Conservation (phyloP, 2,329 filamentous ascomycete genomes). For the Xylaria sp. region DNA sequence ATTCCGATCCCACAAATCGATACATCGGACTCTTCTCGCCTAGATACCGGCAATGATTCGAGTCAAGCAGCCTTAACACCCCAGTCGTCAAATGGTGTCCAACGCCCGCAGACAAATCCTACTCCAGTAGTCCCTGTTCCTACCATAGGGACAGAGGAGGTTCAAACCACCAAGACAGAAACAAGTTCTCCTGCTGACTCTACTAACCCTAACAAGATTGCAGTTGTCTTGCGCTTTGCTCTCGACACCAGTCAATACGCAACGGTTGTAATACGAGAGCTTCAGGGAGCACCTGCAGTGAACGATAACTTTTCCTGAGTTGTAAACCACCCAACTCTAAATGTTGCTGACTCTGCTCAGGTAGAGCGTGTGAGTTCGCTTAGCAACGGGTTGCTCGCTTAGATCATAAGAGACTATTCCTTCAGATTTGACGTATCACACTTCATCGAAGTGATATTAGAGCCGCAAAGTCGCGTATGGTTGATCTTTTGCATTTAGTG, state of each 20-base stretch:
- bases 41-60: not conserved
- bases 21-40: constrained; percentile 1
- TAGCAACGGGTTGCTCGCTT: not conserved
- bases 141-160: constrained; percentile 12
- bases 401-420: not conserved
- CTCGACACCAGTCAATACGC: constrained; percentile 51
- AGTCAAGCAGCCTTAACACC: not conserved
- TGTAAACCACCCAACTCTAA: constrained; percentile 7
- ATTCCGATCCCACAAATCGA: constrained; percentile 9
- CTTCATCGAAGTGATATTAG: not conserved
- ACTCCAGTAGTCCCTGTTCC: constrained; percentile 6
- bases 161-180: constrained; percentile 9
- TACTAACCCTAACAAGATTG: constrained; percentile 46
- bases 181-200: constrained; percentile 16
- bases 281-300: constrained; percentile 43
- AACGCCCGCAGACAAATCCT: constrained; percentile 15
- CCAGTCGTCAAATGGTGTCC: not conserved
- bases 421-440: not conserved
- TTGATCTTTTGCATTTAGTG: not conserved
- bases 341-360: constrained; percentile 7
- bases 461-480: not conserved
- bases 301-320: constrained; percentile 17
- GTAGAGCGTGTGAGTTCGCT: not conserved
- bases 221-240: constrained; percentile 50
- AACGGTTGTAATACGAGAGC: constrained; percentile 50